Evolutionary conservation across 495 filamentous ascomycete genomes (phyloP), one percentile per base, ranked within the genome.

Genomic region (Tuber magnatum): DNA sequence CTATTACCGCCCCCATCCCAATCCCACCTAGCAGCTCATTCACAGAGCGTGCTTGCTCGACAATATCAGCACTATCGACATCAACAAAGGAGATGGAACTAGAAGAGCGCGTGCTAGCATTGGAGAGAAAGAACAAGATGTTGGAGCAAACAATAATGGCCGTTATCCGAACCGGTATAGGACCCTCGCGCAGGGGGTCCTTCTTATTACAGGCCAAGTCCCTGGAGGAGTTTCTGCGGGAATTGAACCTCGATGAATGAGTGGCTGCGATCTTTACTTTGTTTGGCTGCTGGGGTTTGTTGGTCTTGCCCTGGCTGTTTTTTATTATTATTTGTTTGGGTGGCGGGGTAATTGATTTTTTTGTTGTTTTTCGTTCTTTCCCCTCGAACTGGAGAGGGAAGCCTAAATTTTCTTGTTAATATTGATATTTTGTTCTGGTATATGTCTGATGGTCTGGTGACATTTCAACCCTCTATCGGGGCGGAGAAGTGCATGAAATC

Each of bases 81-180:
- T 65, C 56, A 20, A 76, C 79, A 10, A 74, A 80, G 43, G 83
- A 84, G 68, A 71, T 74, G 32, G 80, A 83, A 16, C 72, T 84
- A 38, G 81, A 81, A 61, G 74, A 76, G 44, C 71, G 82, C 39
- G 71, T 83, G 68, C 61, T 78, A 56, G 82, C 75, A 20, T 51
- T 84, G 32, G 83, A 84, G 72, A 75, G 79, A n/a, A 84, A 85
- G 73, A 83, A 83, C 70, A 70, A 73, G 32, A 76, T 84, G 76
- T 76, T 84, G 41, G 83, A 84, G 71, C 75, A 80, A 44, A 77
- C 80, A n/a, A 78, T 84, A 48, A 77, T 84, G 74, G 83, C 83
- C 3, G 82, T 84, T 65, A 76, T 84, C 65, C 80, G 80, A 76
- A 75, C 80, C 32, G 71, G 78, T 20, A 76, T 81, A 48, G 80